Evolutionary conservation across 2,329 filamentous ascomycete species (phyloP), one percentile per base, ranked within the genome.

Genomic region (Neophaeococcomyces mojaviensis): DNA sequence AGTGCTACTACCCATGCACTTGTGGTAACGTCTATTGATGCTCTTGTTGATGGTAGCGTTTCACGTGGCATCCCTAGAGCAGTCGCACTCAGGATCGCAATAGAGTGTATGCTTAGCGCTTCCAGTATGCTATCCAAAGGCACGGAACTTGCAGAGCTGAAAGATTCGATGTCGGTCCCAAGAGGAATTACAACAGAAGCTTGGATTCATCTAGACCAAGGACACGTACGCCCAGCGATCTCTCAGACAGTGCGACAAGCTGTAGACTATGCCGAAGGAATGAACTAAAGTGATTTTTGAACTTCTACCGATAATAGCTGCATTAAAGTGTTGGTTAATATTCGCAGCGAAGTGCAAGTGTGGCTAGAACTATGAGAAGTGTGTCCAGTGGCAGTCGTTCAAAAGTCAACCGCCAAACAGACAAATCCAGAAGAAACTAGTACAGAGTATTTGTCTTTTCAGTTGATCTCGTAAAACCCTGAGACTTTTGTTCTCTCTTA

Each of bases 161-260:
- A 67, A 51, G 72, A 75, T 38, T 72, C 72, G 58, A 70, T 74
- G 3, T 65, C 61, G 10, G 73, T 71, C 18, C 71, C 73, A 1
- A 69, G 69, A 12, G 72, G 73, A 0, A 74, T 71, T 56, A 75
- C 72, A 8, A 72, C 73, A 47, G 68, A 67, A 3, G 73, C 72
- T 0, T 55, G 75, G 40, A 54, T 73, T 51, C 68, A 68, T 16
- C 57, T 76, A 73, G 26, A 64, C 68, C 72, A 49, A 35, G 18
- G 18, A 5, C n/a, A 19, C n/a, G 33, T 35, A 5, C n/a, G 33
- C 7, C 18, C 33, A 6, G 33, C n/a, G n/a, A 35, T 35, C n/a
- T 35, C 33, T 6, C n/a, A 35, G n/a, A 6, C 33, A 5, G 33
- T 35, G 5, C 33, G 33, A 7, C 18, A 35, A 6, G 33, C 33